Evolutionary conservation across 2,329 filamentous ascomycete genomes (phyloP), one percentile per base, ranked within the genome.

Genomic region (Colletotrichum sp.): DNA sequence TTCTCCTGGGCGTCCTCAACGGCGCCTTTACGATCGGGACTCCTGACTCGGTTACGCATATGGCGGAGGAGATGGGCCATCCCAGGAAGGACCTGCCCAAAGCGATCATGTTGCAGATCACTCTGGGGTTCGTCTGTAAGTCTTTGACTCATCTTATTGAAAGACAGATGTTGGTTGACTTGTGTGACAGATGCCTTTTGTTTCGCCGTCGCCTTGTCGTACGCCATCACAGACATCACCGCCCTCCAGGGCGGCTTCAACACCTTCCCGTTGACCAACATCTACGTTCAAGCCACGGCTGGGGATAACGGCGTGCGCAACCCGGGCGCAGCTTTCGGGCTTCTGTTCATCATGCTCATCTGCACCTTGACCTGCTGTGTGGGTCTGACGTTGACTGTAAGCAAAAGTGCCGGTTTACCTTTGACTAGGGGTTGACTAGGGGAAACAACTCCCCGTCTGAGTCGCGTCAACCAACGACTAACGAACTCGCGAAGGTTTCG

Each of bases 11-110:
- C 21, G 92, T 94, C 82, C 86, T 94, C 28, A 94, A 93, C 78
- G 92, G 92, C 7, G 91, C 92, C 13, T 94, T 92, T 80, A 91
- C 91, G 24, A 90, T 94, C 30, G 92, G 92, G 21, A 93, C 91
- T 0, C 90, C 92, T 4, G 92, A 94, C 81, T 89, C 90, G 71
- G 90, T 93, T 21, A 90, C 88, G 10, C 92, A 93, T 82, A 85
- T 93, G 79, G 89, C 90, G 6, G 91, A 93, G 81, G 91, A 93
- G 81, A 88, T 92, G 24, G 90, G 84, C 1, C 81, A 84, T 18
- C 87, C 87, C 9, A 83, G 79, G 67, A 82, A 80, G 71, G 89
- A 91, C 77, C 83, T 90, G 6, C 90, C 90, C 16, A 87, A 85
- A 70, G 87, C 84, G 4, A 89, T 91, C 30, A 86, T 86, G 21